These are phyloP conservation scores for Penicillium verhagenii DNA, from an alignment of 495 filamentous ascomycete genomes.

Conservation along the genomic window DNA sequence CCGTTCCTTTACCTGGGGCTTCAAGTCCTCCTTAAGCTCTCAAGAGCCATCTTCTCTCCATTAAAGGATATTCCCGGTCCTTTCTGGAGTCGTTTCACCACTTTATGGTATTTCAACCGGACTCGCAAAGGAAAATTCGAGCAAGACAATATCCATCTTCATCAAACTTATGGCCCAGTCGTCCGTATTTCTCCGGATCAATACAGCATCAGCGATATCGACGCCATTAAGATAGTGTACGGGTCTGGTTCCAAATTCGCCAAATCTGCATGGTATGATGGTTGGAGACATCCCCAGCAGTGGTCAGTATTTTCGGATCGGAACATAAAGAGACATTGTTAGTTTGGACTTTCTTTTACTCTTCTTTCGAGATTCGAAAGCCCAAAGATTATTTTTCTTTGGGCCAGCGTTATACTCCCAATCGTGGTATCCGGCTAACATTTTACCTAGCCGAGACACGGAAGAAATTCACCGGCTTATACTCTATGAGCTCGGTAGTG, in stretches of 20 bases:
- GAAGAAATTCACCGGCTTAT: conserved; percentile 45
- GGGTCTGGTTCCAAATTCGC: conserved; percentile 38
- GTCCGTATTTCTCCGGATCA: conserved; percentile 51
- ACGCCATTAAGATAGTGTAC: conserved; percentile 47
- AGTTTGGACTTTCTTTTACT: background rate
- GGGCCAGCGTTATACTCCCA: too few relatives aligned
- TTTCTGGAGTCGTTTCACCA: conserved; percentile 51
- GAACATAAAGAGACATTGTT: conserved; percentile 43
- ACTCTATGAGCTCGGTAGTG: conserved; percentile 53
- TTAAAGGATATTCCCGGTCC: conserved; percentile 53
- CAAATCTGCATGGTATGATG: conserved; percentile 42
- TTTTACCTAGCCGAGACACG: conserved; percentile 27
- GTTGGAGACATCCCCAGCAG: conserved; percentile 36
- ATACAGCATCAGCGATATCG: conserved; percentile 47
- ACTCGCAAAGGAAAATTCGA: conserved; percentile 45
- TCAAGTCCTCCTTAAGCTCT: conserved; percentile 18
- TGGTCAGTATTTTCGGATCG: conserved; percentile 44
- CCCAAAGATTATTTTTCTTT: too few relatives aligned
- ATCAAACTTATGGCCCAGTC: conserved; percentile 38
- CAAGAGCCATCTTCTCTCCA: conserved; percentile 22
- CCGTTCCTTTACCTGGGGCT: background rate
- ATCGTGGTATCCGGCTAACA: background rate
- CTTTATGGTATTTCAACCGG: conserved; percentile 53
- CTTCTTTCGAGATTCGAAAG: too few relatives aligned
- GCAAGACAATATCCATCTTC: conserved; percentile 44